Evolutionary conservation across 202 grass and related monocot species (phyloP).

Genomic region (Elaeis oleifera): DNA sequence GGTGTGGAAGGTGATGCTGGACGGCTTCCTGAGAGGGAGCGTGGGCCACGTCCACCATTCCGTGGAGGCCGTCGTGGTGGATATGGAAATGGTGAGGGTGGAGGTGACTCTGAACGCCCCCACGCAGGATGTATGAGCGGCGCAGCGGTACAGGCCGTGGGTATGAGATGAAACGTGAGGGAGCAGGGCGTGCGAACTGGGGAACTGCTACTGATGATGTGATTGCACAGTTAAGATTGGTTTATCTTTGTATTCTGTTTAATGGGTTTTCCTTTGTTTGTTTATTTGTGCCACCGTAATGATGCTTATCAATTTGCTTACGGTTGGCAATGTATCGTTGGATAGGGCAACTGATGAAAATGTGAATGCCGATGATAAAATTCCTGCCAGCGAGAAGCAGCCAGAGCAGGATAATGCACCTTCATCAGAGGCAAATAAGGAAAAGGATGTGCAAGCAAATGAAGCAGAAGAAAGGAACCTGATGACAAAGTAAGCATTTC

Average conservation of each 20-base stretch:
- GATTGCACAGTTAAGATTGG: conserved; percentile 39
- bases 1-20: conserved; percentile 23
- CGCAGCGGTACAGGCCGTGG: conserved; percentile 74
- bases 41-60: conserved; percentile 39
- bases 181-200: conserved; percentile 78
- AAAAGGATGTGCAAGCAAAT: conserved; percentile 47
- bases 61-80: conserved; percentile 59
- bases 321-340: conserved; percentile 4
- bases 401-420: conserved; percentile 31
- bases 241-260: not conserved
- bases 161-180: conserved; percentile 71
- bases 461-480: conserved; percentile 54
- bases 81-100: conserved; percentile 45
- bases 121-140: conserved; percentile 56
- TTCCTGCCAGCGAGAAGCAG: conserved; percentile 38
- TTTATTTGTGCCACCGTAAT: too few species aligned
- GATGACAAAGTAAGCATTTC: conserved; percentile 61
- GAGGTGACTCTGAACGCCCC: conserved; percentile 47
- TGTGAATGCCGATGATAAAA: conserved; percentile 42
- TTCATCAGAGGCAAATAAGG: conserved; percentile 39
- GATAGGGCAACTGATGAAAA: conserved; percentile 56
- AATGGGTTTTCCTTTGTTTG: not conserved
- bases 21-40: conserved; percentile 31
- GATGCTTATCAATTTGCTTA: not conserved
- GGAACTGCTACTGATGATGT: conserved; percentile 51